Conservation (phyloP, 2,329 filamentous ascomycete genomes). For the Botrytis medusae region DNA sequence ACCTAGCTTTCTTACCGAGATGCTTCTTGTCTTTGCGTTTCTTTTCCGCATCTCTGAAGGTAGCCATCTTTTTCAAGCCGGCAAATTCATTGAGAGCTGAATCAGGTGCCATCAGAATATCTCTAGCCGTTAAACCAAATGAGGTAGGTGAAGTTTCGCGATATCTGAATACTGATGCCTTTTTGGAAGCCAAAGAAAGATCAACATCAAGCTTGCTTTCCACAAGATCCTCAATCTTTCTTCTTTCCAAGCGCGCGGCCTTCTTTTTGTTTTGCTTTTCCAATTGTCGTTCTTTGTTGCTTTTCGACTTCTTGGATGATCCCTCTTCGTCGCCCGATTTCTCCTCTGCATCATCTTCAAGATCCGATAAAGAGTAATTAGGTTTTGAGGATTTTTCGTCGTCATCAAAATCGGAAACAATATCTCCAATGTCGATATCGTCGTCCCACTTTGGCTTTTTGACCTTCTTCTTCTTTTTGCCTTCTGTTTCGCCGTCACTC, state of each 20-base stretch:
- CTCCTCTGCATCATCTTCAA: constrained; percentile 47
- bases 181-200: constrained; percentile 54
- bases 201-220: constrained; percentile 78
- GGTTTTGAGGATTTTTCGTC: constrained; percentile 50
- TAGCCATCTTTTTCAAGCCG: constrained; percentile 90
- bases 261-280: constrained; percentile 61
- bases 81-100: constrained; percentile 83
- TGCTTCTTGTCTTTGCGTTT: constrained; percentile 86
- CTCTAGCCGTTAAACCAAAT: constrained; percentile 84
- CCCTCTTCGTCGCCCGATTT: constrained; percentile 40
- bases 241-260: constrained; percentile 74
- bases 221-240: constrained; percentile 81
- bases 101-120: constrained; percentile 90
- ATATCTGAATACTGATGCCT: constrained; percentile 71
- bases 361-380: constrained; percentile 56
- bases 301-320: constrained; percentile 57
- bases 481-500: constrained; percentile 55
- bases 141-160: constrained; percentile 87
- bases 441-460: constrained; percentile 94
- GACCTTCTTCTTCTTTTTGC: constrained; percentile 57
- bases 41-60: constrained; percentile 84
- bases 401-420: constrained; percentile 83
- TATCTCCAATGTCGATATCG: constrained; percentile 94
- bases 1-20: constrained; percentile 86
- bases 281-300: constrained; percentile 59